Conservation (phyloP, 495 filamentous ascomycete species). For the Trichoderma erinaceum region DNA sequence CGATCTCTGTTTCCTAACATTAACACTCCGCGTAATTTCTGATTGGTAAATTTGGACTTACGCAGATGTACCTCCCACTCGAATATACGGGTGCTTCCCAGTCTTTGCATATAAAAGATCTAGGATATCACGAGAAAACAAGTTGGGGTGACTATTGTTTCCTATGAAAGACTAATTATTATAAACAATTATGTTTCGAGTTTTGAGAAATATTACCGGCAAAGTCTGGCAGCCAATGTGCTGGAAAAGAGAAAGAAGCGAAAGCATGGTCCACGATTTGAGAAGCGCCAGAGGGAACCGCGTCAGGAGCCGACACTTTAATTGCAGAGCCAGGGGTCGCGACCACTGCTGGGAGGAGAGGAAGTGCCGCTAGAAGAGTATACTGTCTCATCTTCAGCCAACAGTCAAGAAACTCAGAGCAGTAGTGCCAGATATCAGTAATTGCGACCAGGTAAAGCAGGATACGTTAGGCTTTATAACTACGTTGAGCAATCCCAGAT, state of each 20-base stretch:
- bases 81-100: constrained; percentile 7
- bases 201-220: neutral
- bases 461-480: neutral
- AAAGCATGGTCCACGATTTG: constrained; percentile 11
- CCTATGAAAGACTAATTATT: neutral
- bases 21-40: neutral
- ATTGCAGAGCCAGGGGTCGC: neutral
- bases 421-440: too few relatives aligned
- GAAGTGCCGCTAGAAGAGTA: neutral
- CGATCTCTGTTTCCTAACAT: neutral
- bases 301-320: neutral
- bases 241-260: constrained; percentile 3
- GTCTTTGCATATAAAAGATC: neutral
- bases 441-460: neutral
- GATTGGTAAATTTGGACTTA: neutral
- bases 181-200: neutral
- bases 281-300: neutral
- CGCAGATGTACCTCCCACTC: constrained; percentile 1
- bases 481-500: neutral
- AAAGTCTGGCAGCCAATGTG: neutral
- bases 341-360: neutral
- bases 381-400: neutral
- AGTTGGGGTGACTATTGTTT: neutral
- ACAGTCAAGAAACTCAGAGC: neutral
- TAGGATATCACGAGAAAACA: constrained; percentile 6